Conservation (phyloP, 306 rosid species). For the Mucuna pruriens region DNA sequence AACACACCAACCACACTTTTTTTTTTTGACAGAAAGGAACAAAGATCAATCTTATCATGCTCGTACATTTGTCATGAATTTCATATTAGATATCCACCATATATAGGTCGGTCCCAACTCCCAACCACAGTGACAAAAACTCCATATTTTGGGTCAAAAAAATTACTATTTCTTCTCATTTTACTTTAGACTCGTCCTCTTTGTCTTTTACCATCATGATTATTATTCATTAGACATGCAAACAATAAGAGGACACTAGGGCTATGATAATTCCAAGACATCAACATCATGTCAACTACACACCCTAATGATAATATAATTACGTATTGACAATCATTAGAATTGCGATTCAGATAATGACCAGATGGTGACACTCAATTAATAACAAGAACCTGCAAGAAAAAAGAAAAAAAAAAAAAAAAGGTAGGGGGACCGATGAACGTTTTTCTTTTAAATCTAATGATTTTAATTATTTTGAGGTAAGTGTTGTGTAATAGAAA, state of each 20-base stretch:
- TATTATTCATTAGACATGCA: conserved; percentile 4
- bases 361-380: conserved; percentile 42
- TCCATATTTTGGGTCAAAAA: neutral
- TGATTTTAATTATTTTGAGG: neutral
- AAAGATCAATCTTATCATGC: conserved; percentile 23
- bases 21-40: neutral
- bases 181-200: conserved; percentile 28
- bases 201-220: conserved; percentile 38
- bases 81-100: conserved; percentile 25
- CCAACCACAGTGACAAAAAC: neutral
- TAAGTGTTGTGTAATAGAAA: neutral
- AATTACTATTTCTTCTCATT: neutral
- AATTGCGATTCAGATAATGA: conserved; percentile 14
- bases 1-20: conserved; percentile 15
- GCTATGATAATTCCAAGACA: conserved; percentile 27
- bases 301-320: conserved; percentile 32
- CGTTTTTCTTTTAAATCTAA: neutral
- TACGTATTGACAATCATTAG: conserved; percentile 23
- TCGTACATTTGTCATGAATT: neutral
- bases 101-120: conserved; percentile 28
- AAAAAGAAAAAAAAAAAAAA: neutral
- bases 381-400: neutral
- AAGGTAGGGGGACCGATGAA: neutral
- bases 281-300: conserved; percentile 41
- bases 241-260: neutral